A percentile compares a stretch with the other conserved stretches of the same genome.
Conservation (phyloP, 1,139 yeast genomes). For the Scheffersomyces parashehatae region DNA sequence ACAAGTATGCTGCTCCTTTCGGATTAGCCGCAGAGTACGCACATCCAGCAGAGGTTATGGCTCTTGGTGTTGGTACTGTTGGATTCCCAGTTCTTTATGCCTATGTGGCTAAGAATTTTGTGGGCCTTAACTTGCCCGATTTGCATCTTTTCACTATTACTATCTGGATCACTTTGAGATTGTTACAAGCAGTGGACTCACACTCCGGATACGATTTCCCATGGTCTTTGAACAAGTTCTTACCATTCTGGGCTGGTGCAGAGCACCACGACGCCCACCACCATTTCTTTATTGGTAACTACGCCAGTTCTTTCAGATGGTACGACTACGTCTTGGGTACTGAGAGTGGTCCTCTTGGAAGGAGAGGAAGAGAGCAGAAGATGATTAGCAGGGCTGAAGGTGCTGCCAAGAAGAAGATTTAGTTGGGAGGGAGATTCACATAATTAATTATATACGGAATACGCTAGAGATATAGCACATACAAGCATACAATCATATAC, state of each 20-base stretch:
- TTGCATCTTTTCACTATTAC: slow-evolving; percentile 84
- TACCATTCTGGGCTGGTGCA: slow-evolving; percentile 98
- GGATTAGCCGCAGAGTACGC: slow-evolving; percentile 97
- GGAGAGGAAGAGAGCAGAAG: slow-evolving; percentile 57
- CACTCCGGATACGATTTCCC: slow-evolving; percentile 98
- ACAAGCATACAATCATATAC: too few species aligned
- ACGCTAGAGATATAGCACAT: too few species aligned
- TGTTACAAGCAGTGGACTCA: slow-evolving; percentile 93
- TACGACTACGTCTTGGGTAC: slow-evolving; percentile 86
- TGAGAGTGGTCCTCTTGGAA: slow-evolving; percentile 76
- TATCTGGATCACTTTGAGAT: slow-evolving; percentile 83
- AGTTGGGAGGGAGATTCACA: neutral
- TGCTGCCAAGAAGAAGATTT: slow-evolving; percentile 7
- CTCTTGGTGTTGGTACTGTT: slow-evolving; percentile 90
- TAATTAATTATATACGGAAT: too few species aligned
- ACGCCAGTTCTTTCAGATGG: slow-evolving; percentile 91
- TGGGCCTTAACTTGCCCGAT: slow-evolving; percentile 56
- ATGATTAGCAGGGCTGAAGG: slow-evolving; percentile 53
- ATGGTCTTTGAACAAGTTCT: slow-evolving; percentile 85
- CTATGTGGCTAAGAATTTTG: slow-evolving; percentile 27
- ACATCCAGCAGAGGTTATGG: slow-evolving; percentile 89
- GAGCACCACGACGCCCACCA: slow-evolving; percentile 98
- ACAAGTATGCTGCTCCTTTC: slow-evolving; percentile 94
- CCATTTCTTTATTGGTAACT: slow-evolving; percentile 89
- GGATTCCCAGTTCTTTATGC: slow-evolving; percentile 79